phyloP scores from a whole-genome alignment of 2,329 filamentous ascomycete genomes.

The Fusarium sublunatum region DNA sequence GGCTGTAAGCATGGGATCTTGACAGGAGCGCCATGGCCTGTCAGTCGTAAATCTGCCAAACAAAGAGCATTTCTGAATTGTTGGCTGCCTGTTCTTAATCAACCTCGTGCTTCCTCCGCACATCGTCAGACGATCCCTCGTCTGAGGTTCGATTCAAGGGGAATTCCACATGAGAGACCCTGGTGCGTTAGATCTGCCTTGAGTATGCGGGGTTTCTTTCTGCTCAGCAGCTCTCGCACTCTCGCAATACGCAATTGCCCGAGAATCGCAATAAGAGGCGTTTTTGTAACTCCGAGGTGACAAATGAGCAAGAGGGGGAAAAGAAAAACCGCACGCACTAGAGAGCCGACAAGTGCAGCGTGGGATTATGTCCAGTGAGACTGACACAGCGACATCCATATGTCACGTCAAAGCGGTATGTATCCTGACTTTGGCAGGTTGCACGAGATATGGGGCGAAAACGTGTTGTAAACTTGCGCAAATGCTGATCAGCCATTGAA shows the following conservation, averaged over 20 bases:
- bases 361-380: constrained; percentile 31
- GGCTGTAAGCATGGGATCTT: constrained; percentile 24
- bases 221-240: not conserved
- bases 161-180: constrained; percentile 21
- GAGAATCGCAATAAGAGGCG: not conserved
- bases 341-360: not conserved
- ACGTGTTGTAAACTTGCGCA: not conserved
- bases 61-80: not conserved
- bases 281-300: constrained; percentile 19
- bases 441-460: constrained; percentile 27
- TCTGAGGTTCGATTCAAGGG: constrained; percentile 30
- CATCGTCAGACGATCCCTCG: constrained; percentile 32
- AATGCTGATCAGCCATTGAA: constrained; percentile 23
- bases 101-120: constrained; percentile 7
- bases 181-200: constrained; percentile 22
- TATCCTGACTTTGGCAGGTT: constrained; percentile 36
- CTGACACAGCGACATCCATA: constrained; percentile 28
- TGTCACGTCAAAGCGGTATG: constrained; percentile 1
- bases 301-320: constrained; percentile 4
- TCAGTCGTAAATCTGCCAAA: constrained; percentile 25
- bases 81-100: constrained; percentile 16
- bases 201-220: constrained; percentile 21
- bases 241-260: not conserved
- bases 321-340: not conserved
- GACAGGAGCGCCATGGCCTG: constrained; percentile 20